Percentiles rank a stretch among this genome's conserved stretches.
phyloP scores from a whole-genome alignment of 805 yeast species.

The Nakazawaea wyomingensis region DNA sequence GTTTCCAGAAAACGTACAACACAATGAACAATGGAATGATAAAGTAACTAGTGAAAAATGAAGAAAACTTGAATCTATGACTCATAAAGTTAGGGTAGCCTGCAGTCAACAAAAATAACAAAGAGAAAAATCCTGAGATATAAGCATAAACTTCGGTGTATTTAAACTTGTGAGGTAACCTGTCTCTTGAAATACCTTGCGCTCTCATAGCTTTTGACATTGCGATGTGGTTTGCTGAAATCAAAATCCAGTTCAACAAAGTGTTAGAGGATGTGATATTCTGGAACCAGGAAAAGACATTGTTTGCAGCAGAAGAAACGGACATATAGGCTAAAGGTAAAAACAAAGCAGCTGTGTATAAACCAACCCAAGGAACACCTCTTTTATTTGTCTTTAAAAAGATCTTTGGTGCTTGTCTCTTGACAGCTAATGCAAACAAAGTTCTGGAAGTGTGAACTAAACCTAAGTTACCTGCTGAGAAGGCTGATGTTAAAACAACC shows the following conservation, averaged over 20 bases:
- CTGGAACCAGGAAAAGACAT: slow-evolving; percentile 33
- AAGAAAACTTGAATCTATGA: slow-evolving; percentile 23
- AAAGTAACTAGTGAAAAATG: slow-evolving; percentile 20
- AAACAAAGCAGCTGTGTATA: slow-evolving; percentile 19
- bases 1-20: slow-evolving; percentile 29
- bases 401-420: slow-evolving; percentile 68
- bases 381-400: slow-evolving; percentile 34
- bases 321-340: slow-evolving; percentile 27
- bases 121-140: slow-evolving; percentile 24
- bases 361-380: slow-evolving; percentile 22
- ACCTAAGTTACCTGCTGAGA: slow-evolving; percentile 72
- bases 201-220: slow-evolving; percentile 31
- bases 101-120: slow-evolving; percentile 27
- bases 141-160: slow-evolving; percentile 27
- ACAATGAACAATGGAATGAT: slow-evolving; percentile 23
- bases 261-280: slow-evolving; percentile 26
- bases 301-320: slow-evolving; percentile 15
- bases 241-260: slow-evolving; percentile 12
- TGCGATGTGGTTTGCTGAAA: slow-evolving; percentile 17
- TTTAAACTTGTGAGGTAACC: slow-evolving; percentile 27
- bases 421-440: slow-evolving; percentile 64
- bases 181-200: slow-evolving; percentile 30
- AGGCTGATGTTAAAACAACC: slow-evolving; percentile 34
- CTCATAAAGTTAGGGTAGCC: slow-evolving; percentile 31
- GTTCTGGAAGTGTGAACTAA: slow-evolving; percentile 72